These are phyloP conservation scores for Aspergillus carlsbadensis DNA, from an alignment of 495 filamentous ascomycete genomes.

Conservation along the genomic window DNA sequence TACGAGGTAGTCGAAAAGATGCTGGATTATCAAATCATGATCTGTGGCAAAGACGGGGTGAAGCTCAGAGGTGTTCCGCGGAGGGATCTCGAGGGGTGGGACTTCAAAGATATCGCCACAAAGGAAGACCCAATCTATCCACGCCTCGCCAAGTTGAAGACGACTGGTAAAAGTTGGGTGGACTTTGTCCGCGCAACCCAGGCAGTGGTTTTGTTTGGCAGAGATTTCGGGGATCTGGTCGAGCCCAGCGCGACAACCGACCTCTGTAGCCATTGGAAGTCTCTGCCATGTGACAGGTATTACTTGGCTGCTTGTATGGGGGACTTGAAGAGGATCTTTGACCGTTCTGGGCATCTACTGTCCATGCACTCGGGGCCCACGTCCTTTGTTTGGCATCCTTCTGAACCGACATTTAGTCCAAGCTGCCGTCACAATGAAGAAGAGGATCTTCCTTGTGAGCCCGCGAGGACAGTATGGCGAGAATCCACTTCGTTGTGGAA, in stretches of 20 bases:
- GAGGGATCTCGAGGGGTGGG: not conserved
- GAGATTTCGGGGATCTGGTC: not conserved
- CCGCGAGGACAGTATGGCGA: too few species aligned
- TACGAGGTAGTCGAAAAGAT: constrained; percentile 28
- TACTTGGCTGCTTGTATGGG: too few species aligned
- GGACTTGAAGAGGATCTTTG: too few species aligned
- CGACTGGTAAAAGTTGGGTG: not conserved
- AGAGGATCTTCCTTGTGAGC: too few species aligned
- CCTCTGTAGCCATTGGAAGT: too few species aligned
- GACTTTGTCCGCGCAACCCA: not conserved
- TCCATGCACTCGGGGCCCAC: too few species aligned
- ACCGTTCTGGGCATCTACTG: too few species aligned
- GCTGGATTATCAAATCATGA: constrained; percentile 24
- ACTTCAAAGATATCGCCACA: not conserved
- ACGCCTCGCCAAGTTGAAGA: not conserved
- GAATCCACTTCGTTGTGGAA: too few species aligned
- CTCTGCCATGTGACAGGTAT: too few species aligned
- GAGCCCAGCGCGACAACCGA: not conserved
- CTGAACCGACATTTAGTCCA: too few species aligned
- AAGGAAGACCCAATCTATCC: not conserved
- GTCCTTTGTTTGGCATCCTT: too few species aligned
- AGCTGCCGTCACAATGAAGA: too few species aligned
- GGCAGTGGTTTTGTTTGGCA: not conserved
- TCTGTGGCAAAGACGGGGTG: not conserved
- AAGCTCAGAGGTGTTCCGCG: not conserved